Conservation (phyloP, 257 asterid species). For the Nicotiana benthamiana region DNA sequence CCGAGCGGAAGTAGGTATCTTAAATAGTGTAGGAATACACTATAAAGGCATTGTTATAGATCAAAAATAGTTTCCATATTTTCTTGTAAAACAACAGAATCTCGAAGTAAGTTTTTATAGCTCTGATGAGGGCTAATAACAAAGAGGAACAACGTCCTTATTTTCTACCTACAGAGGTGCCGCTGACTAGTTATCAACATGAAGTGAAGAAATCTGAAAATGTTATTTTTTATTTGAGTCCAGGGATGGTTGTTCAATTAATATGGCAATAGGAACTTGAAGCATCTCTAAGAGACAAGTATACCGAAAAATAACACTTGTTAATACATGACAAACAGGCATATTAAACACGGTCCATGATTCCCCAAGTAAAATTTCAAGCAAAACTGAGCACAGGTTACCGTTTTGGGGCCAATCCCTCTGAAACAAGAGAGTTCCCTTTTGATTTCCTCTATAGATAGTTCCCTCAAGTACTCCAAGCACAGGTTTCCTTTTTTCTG, state of each 20-base stretch:
- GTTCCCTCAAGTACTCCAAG: constrained; percentile 69
- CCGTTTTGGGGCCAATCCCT: constrained; percentile 94
- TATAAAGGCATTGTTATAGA: not conserved
- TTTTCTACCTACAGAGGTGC: not conserved
- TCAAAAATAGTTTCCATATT: not conserved
- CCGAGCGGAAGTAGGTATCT: not conserved
- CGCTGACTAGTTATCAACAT: not conserved
- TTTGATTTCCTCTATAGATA: constrained; percentile 64
- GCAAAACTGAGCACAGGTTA: constrained; percentile 16
- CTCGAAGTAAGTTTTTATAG: not conserved
- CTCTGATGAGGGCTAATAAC: not conserved
- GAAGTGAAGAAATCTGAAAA: not conserved
- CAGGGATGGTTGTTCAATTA: not conserved
- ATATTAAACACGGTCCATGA: not conserved
- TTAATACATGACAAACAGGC: not conserved
- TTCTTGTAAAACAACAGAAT: not conserved
- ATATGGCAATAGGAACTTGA: not conserved
- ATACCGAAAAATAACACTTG: not conserved
- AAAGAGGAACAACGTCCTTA: not conserved
- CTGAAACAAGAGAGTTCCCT: constrained; percentile 63
- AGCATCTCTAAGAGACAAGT: not conserved
- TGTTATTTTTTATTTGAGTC: not conserved
- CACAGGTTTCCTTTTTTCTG: constrained; percentile 59
- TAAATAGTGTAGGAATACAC: not conserved
- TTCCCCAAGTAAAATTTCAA: not conserved